Base-by-base conservation (phyloP, 306 rosid genomes). In the Vachellia collinsii region DNA sequence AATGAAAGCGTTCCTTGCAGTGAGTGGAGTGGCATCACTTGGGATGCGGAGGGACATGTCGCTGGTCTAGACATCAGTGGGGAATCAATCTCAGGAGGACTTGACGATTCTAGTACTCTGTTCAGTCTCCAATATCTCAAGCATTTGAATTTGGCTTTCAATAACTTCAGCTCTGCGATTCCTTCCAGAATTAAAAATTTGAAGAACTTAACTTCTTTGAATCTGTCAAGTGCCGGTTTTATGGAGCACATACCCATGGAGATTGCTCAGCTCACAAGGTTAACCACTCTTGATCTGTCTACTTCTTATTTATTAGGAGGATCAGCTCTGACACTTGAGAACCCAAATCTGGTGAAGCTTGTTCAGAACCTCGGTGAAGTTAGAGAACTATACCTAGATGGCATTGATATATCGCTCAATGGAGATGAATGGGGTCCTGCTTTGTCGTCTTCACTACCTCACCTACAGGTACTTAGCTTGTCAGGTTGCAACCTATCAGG, bases 401-500 rank as follows among this genome's bases (percentile, higher is more conserved):
- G 88, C 66, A 74, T 79, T 0, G 8, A 5, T 0, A 76, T 85
- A 72, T 83, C 94, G 12, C 77, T 75, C 0, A 6, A 0, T 12
- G 87, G 86, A 20, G 16, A 54, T 6, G 51, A 85, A 8, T 88
- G 94, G 94, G 22, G 89, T 23, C 42, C 43, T n/a, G 75, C 70
- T 0, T 11, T 83, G 19, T 47, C 76, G 0, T 62, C 39, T 2
- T 62, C 14, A 0, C 0, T 79, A 43, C 63, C 63, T 16, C 47
- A 63, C 3, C 58, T 81, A 3, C 53, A 59, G 9, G 80, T 43
- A 11, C 17, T 85, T 59, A 84, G 80, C 53, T 29, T 84, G 74
- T 20, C 62, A 16, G 0, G 0, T 7, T 77, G 82, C 72, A 0
- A 8, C 42, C 77, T 84, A 4, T 70, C 65, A 1, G 82, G 79